phyloP scores from a whole-genome alignment of 2,329 filamentous ascomycete genomes.

The Dryadomyces quercivorus region DNA sequence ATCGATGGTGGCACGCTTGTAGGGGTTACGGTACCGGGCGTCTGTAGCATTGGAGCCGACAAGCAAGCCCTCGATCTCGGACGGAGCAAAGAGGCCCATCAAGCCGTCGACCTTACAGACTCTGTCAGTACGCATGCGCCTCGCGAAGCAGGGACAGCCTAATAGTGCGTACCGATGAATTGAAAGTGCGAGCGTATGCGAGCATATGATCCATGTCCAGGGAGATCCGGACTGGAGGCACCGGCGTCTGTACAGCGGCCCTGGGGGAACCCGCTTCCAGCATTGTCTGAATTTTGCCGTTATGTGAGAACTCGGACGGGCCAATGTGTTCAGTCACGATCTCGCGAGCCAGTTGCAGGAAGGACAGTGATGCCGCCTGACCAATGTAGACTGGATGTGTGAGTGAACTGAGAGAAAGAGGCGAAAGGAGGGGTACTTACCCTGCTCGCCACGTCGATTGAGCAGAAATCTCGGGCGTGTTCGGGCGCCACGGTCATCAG shows the following conservation, averaged over 20 bases:
- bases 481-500: neutral
- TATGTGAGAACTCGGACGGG: conserved; percentile 9
- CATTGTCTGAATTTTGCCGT: conserved; percentile 12
- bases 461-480: conserved; percentile 3
- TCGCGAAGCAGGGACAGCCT: neutral
- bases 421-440: neutral
- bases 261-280: conserved; percentile 1
- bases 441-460: conserved; percentile 2
- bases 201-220: conserved; percentile 5
- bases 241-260: neutral
- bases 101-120: conserved; percentile 1
- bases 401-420: neutral
- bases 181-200: neutral
- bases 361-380: conserved; percentile 10
- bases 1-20: conserved; percentile 5
- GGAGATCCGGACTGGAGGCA: neutral
- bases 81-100: conserved; percentile 5
- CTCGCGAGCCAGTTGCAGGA: conserved; percentile 8
- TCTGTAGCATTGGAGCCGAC: conserved; percentile 1
- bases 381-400: conserved; percentile 7
- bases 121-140: neutral
- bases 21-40: conserved; percentile 4
- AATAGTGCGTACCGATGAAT: neutral
- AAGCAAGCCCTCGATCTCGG: conserved; percentile 5
- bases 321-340: conserved; percentile 8